Evolutionary conservation across 768 basidiomycete species (phyloP).

Genomic region (Termitomyces sp.): DNA sequence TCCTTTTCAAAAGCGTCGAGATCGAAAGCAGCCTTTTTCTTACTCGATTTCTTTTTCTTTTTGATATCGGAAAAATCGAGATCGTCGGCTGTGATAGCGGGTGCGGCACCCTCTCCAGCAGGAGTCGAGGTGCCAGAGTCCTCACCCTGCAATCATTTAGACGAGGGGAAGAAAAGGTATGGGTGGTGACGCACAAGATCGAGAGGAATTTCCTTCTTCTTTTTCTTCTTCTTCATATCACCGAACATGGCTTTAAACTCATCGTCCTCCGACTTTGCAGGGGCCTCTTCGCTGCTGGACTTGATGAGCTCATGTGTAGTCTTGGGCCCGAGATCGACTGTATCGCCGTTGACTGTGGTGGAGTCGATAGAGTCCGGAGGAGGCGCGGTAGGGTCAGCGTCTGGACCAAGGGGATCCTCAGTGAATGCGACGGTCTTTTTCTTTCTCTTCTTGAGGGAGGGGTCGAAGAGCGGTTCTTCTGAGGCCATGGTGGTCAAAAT

Average conservation of each 20-base stretch:
- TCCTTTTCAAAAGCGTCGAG: conserved; percentile 95
- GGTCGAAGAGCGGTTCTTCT: conserved; percentile 80
- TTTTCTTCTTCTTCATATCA: conserved; percentile 90
- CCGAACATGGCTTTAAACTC: conserved; percentile 84
- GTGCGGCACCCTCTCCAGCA: conserved; percentile 35
- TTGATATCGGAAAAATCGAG: conserved; percentile 95
- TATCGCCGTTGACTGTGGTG: conserved; percentile 65
- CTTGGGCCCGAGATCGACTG: conserved; percentile 72
- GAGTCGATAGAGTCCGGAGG: conserved; percentile 71
- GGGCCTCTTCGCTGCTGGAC: conserved; percentile 36
- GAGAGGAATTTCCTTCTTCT: conserved; percentile 87
- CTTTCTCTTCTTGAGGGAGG: conserved; percentile 83
- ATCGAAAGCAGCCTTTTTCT: conserved; percentile 88
- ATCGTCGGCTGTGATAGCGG: conserved; percentile 64
- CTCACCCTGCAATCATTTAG: conserved; percentile 45
- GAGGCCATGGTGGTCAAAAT: conserved; percentile 42
- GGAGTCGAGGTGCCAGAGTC: conserved; percentile 67
- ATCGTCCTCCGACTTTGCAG: conserved; percentile 58
- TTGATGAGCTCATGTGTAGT: conserved; percentile 79
- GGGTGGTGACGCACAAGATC: conserved; percentile 56
- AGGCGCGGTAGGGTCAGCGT: conserved; percentile 78
- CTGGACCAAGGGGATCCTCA: conserved; percentile 79
- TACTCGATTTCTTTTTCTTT: conserved; percentile 88
- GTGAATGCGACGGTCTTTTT: conserved; percentile 85
- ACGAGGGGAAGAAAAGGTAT: background rate